Conservation (phyloP, 2,329 filamentous ascomycete genomes). For the Neofusicoccum sp. region DNA sequence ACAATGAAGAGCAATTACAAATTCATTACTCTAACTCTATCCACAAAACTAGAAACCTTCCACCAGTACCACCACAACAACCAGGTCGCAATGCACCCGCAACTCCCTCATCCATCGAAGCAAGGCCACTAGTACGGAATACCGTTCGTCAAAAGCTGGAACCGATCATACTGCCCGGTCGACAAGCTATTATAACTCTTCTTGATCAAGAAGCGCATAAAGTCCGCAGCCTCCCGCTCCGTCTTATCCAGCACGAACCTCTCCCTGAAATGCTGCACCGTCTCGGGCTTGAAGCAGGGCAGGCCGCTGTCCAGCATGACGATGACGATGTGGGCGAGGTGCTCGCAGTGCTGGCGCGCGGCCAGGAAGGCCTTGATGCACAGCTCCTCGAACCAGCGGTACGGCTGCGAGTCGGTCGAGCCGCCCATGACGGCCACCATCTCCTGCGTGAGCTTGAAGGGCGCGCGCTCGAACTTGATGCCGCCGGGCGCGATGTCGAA, state of each 20-base stretch:
- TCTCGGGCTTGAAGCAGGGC: conserved; percentile 97
- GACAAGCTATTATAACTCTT: conserved; percentile 90
- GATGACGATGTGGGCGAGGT: conserved; percentile 84
- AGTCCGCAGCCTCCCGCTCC: conserved; percentile 91
- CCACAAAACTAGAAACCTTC: background rate
- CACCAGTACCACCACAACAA: background rate
- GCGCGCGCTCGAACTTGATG: conserved; percentile 95
- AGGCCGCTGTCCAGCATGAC: conserved; percentile 96
- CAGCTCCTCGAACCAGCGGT: conserved; percentile 94
- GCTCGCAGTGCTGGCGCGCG: conserved; percentile 80
- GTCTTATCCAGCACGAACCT: conserved; percentile 90
- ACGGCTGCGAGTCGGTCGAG: conserved; percentile 76
- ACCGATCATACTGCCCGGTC: conserved; percentile 96
- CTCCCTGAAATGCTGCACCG: conserved; percentile 87
- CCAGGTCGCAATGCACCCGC: no score
- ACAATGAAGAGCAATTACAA: no score
- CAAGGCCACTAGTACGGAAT: conserved; percentile 74
- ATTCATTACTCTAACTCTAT: background rate
- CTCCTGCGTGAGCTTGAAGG: conserved; percentile 96
- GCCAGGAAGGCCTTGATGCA: conserved; percentile 95
- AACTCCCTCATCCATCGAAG: no score
- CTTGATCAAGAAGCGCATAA: conserved; percentile 85
- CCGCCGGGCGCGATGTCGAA: conserved; percentile 98
- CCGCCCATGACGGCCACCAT: conserved; percentile 99
- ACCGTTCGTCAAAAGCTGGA: conserved; percentile 94